phyloP scores from a whole-genome alignment of 2,329 filamentous ascomycete species.

The Xenoacremonium recifei region DNA sequence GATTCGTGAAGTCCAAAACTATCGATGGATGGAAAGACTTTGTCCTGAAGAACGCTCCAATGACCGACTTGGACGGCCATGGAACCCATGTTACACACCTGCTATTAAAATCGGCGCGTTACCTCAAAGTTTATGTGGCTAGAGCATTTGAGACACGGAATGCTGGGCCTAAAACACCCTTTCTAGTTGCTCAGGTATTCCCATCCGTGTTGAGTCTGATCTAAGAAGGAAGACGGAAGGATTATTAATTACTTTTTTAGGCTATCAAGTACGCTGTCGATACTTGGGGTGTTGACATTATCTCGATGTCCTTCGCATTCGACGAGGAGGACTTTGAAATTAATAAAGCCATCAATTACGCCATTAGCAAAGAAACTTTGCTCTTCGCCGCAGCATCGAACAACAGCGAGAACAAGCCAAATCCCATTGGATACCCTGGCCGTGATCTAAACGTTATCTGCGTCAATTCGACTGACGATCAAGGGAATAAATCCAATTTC shows the following conservation, averaged over 20 bases:
- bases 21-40: no score
- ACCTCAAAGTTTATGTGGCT: no score
- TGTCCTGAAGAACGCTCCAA: no score
- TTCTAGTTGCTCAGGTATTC: no score
- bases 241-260: not conserved
- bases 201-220: no score
- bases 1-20: no score
- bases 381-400: not conserved
- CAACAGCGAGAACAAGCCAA: not conserved
- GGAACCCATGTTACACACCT: no score
- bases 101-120: no score
- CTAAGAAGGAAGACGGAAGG: no score
- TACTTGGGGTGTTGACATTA: not conserved
- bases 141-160: no score
- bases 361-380: not conserved
- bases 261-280: not conserved
- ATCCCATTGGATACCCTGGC: not conserved
- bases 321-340: not conserved
- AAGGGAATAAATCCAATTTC: not conserved
- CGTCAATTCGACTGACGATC: not conserved
- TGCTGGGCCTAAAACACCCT: no score
- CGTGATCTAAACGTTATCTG: not conserved
- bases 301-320: not conserved
- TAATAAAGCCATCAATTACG: not conserved
- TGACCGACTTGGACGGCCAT: no score